Evolutionary conservation across 192 early-diverging fungal genomes (phyloP).

Genomic region (Dissophora ornata): DNA sequence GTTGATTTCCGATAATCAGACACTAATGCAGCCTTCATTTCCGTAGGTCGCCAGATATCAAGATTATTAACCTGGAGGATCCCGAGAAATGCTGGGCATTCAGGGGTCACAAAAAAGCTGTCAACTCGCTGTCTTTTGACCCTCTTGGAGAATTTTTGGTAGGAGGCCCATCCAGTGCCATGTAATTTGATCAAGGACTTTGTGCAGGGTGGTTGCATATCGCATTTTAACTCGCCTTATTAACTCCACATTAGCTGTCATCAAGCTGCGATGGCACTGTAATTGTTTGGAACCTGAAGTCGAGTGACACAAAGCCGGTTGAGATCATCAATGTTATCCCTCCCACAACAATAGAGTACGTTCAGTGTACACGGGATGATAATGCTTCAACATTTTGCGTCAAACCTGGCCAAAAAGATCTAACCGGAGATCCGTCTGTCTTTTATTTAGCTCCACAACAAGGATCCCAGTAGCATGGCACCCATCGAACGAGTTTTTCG

Average conservation of each 20-base stretch:
- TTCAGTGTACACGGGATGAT: too few relatives aligned
- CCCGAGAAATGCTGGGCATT: conserved; percentile 29
- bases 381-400: too few relatives aligned
- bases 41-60: conserved; percentile 17
- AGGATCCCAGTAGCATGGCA: conserved; percentile 44
- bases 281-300: conserved; percentile 37
- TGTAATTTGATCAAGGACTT: too few relatives aligned
- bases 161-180: too few relatives aligned
- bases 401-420: too few relatives aligned
- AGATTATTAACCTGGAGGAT: conserved; percentile 44
- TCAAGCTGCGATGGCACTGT: conserved; percentile 47
- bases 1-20: too few relatives aligned
- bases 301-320: conserved; percentile 13
- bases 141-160: conserved; percentile 44
- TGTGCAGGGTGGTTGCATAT: too few relatives aligned
- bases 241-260: too few relatives aligned
- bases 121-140: conserved; percentile 38
- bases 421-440: neutral
- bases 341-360: conserved; percentile 29
- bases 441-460: conserved; percentile 9
- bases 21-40: neutral
- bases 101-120: conserved; percentile 50
- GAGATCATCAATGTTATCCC: conserved; percentile 23
- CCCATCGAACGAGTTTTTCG: conserved; percentile 39
- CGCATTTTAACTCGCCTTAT: too few relatives aligned